Conservation (phyloP, 2,329 filamentous ascomycete species). For the Cladobotryum mycophilum region DNA sequence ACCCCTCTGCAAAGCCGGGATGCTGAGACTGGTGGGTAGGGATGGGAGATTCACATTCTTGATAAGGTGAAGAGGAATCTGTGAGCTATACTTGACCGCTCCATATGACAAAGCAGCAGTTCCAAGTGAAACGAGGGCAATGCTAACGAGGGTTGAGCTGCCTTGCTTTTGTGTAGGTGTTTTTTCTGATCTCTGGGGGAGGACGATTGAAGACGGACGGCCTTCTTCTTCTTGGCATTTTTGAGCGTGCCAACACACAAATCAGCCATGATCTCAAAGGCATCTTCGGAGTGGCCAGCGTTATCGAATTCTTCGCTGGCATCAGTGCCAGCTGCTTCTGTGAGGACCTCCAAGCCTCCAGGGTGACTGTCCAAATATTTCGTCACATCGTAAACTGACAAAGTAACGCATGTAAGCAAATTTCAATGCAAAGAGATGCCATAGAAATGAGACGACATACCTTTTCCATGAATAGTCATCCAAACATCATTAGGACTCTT, state of each 20-base stretch:
- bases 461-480: slow-evolving; percentile 51
- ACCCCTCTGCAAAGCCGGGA: too few relatives aligned
- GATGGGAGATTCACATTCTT: too few relatives aligned
- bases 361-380: slow-evolving; percentile 55
- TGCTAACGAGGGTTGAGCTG: slow-evolving; percentile 11
- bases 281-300: slow-evolving; percentile 69
- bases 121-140: slow-evolving; percentile 17
- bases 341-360: slow-evolving; percentile 70
- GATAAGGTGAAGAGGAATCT: too few relatives aligned
- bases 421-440: not conserved
- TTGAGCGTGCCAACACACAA: slow-evolving; percentile 33
- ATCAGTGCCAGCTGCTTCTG: slow-evolving; percentile 73
- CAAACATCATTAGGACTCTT: slow-evolving; percentile 43
- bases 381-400: slow-evolving; percentile 51
- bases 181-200: not conserved
- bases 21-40: too few relatives aligned
- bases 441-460: slow-evolving; percentile 24
- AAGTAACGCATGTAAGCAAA: not conserved
- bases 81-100: not conserved
- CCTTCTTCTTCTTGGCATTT: slow-evolving; percentile 20
- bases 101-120: slow-evolving; percentile 17
- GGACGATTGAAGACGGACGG: slow-evolving; percentile 2
- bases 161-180: not conserved
- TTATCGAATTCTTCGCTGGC: slow-evolving; percentile 77
- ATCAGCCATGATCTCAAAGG: slow-evolving; percentile 35